These are phyloP conservation scores for Corymbia calophylla DNA, from an alignment of 441 rosid genomes.

Conservation along the genomic window DNA sequence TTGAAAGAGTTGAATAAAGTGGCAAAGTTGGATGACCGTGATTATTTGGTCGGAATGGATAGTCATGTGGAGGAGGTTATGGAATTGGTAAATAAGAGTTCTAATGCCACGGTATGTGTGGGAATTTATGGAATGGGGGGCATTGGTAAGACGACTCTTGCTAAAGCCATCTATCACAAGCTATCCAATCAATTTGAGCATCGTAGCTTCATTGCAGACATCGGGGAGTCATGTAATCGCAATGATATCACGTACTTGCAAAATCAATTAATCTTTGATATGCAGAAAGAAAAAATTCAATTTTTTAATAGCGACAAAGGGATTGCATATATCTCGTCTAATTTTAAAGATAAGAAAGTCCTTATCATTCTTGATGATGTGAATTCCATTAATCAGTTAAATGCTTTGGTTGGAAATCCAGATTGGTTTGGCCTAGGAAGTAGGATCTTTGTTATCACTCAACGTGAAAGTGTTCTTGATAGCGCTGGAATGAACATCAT, in stretches of 20 bases:
- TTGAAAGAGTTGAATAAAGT: neutral
- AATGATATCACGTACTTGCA: neutral
- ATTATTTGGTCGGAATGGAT: neutral
- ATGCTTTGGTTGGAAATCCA: neutral
- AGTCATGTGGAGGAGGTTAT: neutral
- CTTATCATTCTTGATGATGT: neutral
- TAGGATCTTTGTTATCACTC: neutral
- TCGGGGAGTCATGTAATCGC: neutral
- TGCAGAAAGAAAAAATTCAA: accelerated
- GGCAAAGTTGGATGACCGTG: too few species aligned
- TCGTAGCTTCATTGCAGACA: neutral
- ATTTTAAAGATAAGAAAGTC: too few species aligned
- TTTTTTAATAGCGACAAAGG: accelerated
- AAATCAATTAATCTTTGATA: neutral
- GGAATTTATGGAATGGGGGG: accelerated
- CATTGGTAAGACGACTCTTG: neutral
- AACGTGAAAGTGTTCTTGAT: neutral
- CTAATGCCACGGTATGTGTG: neutral
- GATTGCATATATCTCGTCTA: neutral
- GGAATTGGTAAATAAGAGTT: neutral
- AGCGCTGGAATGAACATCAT: neutral
- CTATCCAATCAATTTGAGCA: neutral
- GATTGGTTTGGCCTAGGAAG: neutral
- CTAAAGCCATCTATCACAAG: neutral
- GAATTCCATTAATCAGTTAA: too few species aligned